Base-by-base conservation (phyloP, 2,329 filamentous ascomycete species). In the Clonostachys chloroleuca region DNA sequence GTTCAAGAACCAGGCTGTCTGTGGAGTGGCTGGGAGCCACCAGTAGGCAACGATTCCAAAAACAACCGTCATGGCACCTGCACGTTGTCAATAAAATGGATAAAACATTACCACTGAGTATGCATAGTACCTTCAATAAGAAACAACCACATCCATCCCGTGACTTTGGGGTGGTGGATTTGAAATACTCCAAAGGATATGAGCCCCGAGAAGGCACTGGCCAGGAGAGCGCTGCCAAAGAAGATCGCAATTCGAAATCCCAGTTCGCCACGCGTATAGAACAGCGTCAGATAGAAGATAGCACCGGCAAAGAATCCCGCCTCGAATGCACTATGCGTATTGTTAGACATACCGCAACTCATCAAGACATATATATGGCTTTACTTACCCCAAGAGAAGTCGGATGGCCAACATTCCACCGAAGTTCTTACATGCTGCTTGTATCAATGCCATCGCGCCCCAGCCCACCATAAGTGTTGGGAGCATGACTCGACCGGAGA, bases 181-280 rank as follows among this genome's bases (percentile, higher is more conserved):
- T 46, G 44, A 9, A 46, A 41, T 6, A 46, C 44, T 13, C 44
- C 44, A 33, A 33, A 46, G 12, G 44, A 46, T 13, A 87, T 65
- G 0, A 87, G 69, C 0, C 84, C 84, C 6, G 83, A 82, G 50
- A 86, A 84, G 0, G 82, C 82, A 7, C 81, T 81, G 0, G 82
- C 81, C 0, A 86, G 65, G 6, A 81, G 72, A 0, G 77, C 75
- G 2, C 77, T 78, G 1, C 74, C 77, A 53, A 78, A 80, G 58
- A 77, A 82, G 16, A 81, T 66, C 24, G 73, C 74, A 51, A 81
- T 80, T 7, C 78, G 68, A 54, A 78, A 81, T 9, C 74, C 74
- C 51, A 75, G 69, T 53, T 79, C 75, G 5, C 69, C 60, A 34
- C 67, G 70, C 58, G 75, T 79, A 56, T 81, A 81, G 44, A 46